A percentile compares a stretch with the other conserved stretches of the same genome.
phyloP scores from a whole-genome alignment of 2,329 filamentous ascomycete genomes.

The Colletotrichum incanum region DNA sequence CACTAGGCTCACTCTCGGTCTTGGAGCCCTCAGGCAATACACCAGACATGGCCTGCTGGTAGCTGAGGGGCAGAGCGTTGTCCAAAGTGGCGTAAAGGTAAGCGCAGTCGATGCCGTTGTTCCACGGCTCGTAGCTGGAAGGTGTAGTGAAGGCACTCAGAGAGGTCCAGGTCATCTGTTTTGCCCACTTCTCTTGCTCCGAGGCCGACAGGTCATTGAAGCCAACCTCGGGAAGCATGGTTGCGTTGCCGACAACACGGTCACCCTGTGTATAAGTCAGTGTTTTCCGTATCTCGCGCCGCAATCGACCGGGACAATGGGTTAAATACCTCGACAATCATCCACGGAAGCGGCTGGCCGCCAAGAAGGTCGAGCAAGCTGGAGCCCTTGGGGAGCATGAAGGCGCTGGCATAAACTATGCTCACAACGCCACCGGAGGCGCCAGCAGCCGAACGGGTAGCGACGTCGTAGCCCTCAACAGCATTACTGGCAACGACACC shows the following conservation, averaged over 20 bases:
- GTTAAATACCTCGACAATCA: slow-evolving; percentile 46
- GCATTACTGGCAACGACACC: slow-evolving; percentile 58
- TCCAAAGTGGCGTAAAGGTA: slow-evolving; percentile 48
- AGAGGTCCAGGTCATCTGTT: slow-evolving; percentile 40
- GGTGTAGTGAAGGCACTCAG: slow-evolving; percentile 31
- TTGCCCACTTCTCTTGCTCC: slow-evolving; percentile 38
- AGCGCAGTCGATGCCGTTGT: slow-evolving; percentile 47
- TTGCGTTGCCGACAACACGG: slow-evolving; percentile 35
- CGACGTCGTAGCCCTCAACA: slow-evolving; percentile 54
- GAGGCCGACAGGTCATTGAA: slow-evolving; percentile 40
- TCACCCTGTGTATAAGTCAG: slow-evolving; percentile 25
- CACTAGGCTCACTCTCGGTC: slow-evolving; percentile 36
- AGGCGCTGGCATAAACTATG: slow-evolving; percentile 55
- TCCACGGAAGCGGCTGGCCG: slow-evolving; percentile 48
- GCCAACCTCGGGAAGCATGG: slow-evolving; percentile 39
- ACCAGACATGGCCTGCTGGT: slow-evolving; percentile 48
- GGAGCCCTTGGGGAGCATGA: slow-evolving; percentile 50
- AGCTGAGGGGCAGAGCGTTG: slow-evolving; percentile 45
- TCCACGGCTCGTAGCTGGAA: slow-evolving; percentile 50
- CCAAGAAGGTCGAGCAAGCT: slow-evolving; percentile 48
- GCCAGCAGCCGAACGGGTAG: slow-evolving; percentile 50
- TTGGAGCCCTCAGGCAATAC: slow-evolving; percentile 34
- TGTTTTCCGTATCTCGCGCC: slow-evolving; percentile 38
- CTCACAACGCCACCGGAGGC: slow-evolving; percentile 56
- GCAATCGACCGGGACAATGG: slow-evolving; percentile 16